These are phyloP conservation scores for Saitozyma sp. DNA, from an alignment of 768 basidiomycete genomes.

Conservation along the genomic window DNA sequence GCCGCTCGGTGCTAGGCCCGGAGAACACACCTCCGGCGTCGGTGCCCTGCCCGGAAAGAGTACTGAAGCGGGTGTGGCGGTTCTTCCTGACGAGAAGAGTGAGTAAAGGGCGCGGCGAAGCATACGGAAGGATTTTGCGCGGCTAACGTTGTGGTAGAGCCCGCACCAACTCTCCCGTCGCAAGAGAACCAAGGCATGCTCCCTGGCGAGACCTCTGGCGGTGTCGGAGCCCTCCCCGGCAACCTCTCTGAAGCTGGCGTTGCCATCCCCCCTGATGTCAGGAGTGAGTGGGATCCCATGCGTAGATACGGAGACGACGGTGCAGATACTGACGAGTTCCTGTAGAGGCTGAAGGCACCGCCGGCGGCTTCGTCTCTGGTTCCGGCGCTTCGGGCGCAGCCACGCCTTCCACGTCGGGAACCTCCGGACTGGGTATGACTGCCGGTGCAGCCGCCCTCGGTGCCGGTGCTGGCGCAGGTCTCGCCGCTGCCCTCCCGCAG, in stretches of 20 bases:
- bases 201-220: constrained; percentile 32
- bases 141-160: no score
- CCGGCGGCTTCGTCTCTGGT: constrained; percentile 2
- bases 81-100: constrained; percentile 41
- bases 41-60: constrained; percentile 37
- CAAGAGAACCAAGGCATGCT: constrained; percentile 36
- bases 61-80: constrained; percentile 41
- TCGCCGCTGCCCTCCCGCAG: constrained; percentile 33
- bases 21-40: constrained; percentile 34
- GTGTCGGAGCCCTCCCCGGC: constrained; percentile 43
- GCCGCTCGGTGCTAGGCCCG: constrained; percentile 32
- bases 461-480: constrained; percentile 6
- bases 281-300: constrained; percentile 20
- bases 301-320: not conserved
- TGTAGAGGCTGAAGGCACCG: constrained; percentile 5
- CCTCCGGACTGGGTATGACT: constrained; percentile 1
- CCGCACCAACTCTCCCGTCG: constrained; percentile 21
- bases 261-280: constrained; percentile 42
- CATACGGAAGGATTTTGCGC: no score
- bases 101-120: constrained; percentile 2
- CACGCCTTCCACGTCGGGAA: not conserved
- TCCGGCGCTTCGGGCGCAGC: constrained; percentile 1
- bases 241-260: constrained; percentile 33
- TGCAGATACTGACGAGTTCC: constrained; percentile 18
- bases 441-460: constrained; percentile 2